Base-by-base conservation (phyloP, 208 protist genomes). In the Naegleria fowleri region DNA sequence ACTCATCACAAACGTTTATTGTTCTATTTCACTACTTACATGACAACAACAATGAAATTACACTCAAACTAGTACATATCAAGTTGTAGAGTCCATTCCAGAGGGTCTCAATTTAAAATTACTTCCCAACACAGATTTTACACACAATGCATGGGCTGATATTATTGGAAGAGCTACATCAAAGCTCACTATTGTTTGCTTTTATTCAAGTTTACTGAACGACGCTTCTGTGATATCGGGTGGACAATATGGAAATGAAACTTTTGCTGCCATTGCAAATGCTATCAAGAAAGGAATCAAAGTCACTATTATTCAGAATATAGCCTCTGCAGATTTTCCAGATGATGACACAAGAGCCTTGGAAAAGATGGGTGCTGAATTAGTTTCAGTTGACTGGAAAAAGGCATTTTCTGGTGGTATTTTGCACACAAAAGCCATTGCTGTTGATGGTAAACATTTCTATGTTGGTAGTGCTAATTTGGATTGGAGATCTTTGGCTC, bases 401-500 rank as follows among this genome's bases (percentile, higher is more conserved):
- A 33, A 19, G 4, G n/a, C 93, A 0, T 91, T 92, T 29, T 87
- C 88, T 48, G 41, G 6, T 39, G 93, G 93, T 76, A 92, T 94
- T 38, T 41, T 94, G 9, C 93, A 94, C 51, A 95, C 93, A 41
- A 95, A 95, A 58, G 83, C 95, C 16, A 95, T 95, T 7, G 38
- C 95, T 22, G 90, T 88, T 0, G 94, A 95, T 88, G 41, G 88
- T 38, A 16, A 1, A 0, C 75, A 39, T 79, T 91, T 93, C 0
- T 95, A 95, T 59, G 33, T 95, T 11, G 94, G 94, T 25, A 94
- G 92, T 89, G 94, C 94, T 0, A 95, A 95, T 59, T 52, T 93
- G 6, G 94, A 94, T 91, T 95, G 94, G 94, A 84, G 93, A 43
- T 93, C 94, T 39, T 52, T 95, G 13, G 48, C 92, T 29, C 94